These are phyloP conservation scores for Suillus hirtellus DNA, from an alignment of 768 basidiomycete species.

Conservation along the genomic window DNA sequence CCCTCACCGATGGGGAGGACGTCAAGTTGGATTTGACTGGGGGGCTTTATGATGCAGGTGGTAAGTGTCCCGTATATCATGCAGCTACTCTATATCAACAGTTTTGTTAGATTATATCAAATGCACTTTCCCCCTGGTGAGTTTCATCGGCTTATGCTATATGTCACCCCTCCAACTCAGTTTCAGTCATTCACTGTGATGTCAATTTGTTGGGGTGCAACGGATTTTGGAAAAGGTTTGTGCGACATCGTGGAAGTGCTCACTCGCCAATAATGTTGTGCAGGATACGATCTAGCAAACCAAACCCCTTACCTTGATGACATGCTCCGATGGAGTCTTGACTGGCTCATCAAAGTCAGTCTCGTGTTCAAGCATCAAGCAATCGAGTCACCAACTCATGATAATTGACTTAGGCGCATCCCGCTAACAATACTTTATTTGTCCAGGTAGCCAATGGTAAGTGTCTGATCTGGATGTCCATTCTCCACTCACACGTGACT, in stretches of 20 bases:
- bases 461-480: conserved; percentile 19
- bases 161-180: neutral
- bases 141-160: conserved; percentile 16
- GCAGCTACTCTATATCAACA: conserved; percentile 6
- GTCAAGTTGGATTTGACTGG: conserved; percentile 75
- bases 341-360: conserved; percentile 86
- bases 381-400: neutral
- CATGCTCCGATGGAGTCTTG: conserved; percentile 87
- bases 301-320: conserved; percentile 92
- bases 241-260: conserved; percentile 4
- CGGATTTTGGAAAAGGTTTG: conserved; percentile 76
- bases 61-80: conserved; percentile 37
- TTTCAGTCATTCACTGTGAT: conserved; percentile 75
- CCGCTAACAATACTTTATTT: conserved; percentile 66
- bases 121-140: conserved; percentile 79
- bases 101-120: conserved; percentile 75
- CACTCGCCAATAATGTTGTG: neutral
- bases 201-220: conserved; percentile 89
- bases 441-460: conserved; percentile 74
- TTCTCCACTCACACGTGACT: conserved; percentile 12
- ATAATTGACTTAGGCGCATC: conserved; percentile 64
- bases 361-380: neutral
- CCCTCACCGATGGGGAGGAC: conserved; percentile 73
- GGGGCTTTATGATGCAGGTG: conserved; percentile 94
- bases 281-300: conserved; percentile 81